Evolutionary conservation across 768 basidiomycete genomes (phyloP), one percentile per base, ranked within the genome.

Genomic region (Piloderma croceum): DNA sequence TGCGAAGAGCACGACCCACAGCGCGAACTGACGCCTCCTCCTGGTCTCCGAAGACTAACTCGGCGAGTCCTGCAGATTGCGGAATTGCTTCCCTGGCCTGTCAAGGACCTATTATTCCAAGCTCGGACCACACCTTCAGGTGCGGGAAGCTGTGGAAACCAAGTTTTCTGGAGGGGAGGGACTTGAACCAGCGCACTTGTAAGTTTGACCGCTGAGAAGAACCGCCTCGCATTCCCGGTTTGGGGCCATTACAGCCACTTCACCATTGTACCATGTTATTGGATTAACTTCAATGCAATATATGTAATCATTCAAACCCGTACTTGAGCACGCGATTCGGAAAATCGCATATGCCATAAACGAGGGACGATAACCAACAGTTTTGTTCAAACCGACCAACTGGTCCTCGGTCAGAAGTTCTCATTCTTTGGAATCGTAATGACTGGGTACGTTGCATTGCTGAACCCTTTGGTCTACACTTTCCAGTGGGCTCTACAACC

Each of bases 121-220:
- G 74, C 67, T 61, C 70, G 52, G 45, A 48, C 71, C 81, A 76
- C 60, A 24, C 64, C 76, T 79, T 88, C 64, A 79, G 72, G 60
- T 45, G 63, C 70, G 76, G 73, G 67, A 69, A 63, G 73, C 73
- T 74, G 76, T 74, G 80, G 76, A 72, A 64, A 83, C 85, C 84
- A 87, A 89, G 83, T 87, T 88, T 86, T 89, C 86, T 78, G 83
- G 84, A 87, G 86, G 83, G 82, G 82, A 79, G 79, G 74, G 83
- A 73, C 83, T 88, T 83, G 86, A 88, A 87, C 82, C 80, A 84
- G 86, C 85, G 86, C 86, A 77, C 86, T 74, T 61, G 67, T 71
- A 75, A 65, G 62, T 52, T 60, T 32, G n/a, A 48, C 60, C 75
- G 83, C 77, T 76, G 83, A 66, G 65, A 18, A 45, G n/a, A n/a